Conservation (phyloP, 2,329 filamentous ascomycete species). For the Hypomyces rosellus region DNA sequence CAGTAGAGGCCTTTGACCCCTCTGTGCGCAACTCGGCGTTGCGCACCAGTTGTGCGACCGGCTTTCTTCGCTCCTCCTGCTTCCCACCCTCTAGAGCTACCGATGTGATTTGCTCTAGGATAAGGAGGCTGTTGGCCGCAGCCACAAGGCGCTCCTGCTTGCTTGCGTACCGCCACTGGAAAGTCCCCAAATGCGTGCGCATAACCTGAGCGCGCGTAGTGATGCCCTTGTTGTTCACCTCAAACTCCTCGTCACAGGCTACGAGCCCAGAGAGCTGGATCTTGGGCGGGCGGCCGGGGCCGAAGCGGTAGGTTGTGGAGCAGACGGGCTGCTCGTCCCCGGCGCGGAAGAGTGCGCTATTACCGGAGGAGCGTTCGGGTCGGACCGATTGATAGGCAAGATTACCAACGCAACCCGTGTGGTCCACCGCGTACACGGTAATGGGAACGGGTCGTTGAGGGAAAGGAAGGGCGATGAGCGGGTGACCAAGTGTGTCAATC, state of each 20-base stretch:
- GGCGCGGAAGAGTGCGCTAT: slow-evolving; percentile 41
- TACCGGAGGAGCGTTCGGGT: slow-evolving; percentile 38
- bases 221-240: slow-evolving; percentile 30
- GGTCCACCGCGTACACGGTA: slow-evolving; percentile 34
- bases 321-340: slow-evolving; percentile 36
- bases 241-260: slow-evolving; percentile 20
- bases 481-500: slow-evolving; percentile 42
- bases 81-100: slow-evolving; percentile 24
- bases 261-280: slow-evolving; percentile 25
- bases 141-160: slow-evolving; percentile 38
- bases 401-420: slow-evolving; percentile 31
- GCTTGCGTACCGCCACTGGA: slow-evolving; percentile 51
- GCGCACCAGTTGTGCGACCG: slow-evolving; percentile 40
- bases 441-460: slow-evolving; percentile 34
- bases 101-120: slow-evolving; percentile 43
- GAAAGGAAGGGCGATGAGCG: slow-evolving; percentile 35
- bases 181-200: slow-evolving; percentile 41
- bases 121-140: slow-evolving; percentile 38
- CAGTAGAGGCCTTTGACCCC: slow-evolving; percentile 31
- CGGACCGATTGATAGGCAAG: slow-evolving; percentile 48
- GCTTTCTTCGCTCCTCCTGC: slow-evolving; percentile 23
- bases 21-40: slow-evolving; percentile 32
- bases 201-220: slow-evolving; percentile 43
- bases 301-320: slow-evolving; percentile 51
- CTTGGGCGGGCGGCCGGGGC: slow-evolving; percentile 45